Base-by-base conservation (phyloP, 1,139 yeast genomes). In the Diutina rugosa region DNA sequence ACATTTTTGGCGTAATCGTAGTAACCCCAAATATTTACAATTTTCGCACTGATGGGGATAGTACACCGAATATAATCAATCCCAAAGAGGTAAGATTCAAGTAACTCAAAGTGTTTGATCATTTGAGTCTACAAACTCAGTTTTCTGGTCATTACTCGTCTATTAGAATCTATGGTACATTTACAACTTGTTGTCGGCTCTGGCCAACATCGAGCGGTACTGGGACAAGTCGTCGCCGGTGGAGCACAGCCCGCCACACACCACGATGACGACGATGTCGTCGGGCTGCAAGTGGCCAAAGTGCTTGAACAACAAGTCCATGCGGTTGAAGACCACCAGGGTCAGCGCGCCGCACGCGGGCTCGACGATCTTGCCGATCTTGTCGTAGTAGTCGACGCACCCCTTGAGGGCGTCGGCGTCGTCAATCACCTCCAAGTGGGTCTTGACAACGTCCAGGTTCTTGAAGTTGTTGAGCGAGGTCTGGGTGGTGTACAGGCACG, bases 201-300 rank as follows among this genome's bases (percentile, higher is more conserved):
- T 18, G 10, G 45, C 29, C 45, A 60, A 26, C 58, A 59, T 54
- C 28, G 29, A 29, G 28, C 56, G 45, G 56, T 56, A 61, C 48
- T 54, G 54, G 3, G 30, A 21, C 45, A 61, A 46, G 41, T 46
- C 45, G 12, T 56, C 56, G 18, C 57, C 58, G 41, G 59, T 57
- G 26, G 61, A 49, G 55, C 73, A 71, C 2, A 80, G 73, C 1
- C 90, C 90, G 4, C 90, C 90, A 65, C 90, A 85, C 0, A 82
- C 87, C 51, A 84, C 76, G 14, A 82, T 68, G 1, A 84, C 77
- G 0, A 84, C 72, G 5, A 78, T 74, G 58, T 83, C 87, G 52
- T 80, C 80, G 1, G 68, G 57, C 0, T 62, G 57, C 57, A 80
- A 67, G 30, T 71, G 63, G 0, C 68, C 69, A 49, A 74, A 66